Base-by-base conservation (phyloP, 1,284 basidiomycete genomes). In the Mycosarcoma maydis region DNA sequence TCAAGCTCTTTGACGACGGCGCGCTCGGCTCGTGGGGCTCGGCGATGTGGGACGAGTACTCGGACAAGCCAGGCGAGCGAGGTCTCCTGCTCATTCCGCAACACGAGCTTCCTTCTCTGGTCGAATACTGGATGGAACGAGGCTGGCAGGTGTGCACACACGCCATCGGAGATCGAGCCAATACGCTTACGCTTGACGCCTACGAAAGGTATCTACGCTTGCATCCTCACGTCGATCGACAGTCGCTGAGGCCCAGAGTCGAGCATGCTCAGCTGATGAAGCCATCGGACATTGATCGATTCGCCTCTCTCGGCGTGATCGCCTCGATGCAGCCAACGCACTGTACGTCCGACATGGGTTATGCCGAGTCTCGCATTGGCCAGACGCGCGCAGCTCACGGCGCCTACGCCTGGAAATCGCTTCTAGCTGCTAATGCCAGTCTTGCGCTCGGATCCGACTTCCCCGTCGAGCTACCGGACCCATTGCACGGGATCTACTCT, bases 261-360 rank as follows among this genome's bases (percentile, higher is more conserved):
- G 94, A 97, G 78, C 94, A 97, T 82, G 90, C 92, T 0, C 94
- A 97, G 82, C 92, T 96, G 54, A 43, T 79, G 49, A 44, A 53
- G 1, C 82, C 78, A 5, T 83, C 85, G 1, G 93, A 96, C 80
- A 76, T 95, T 11, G 76, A 86, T 54, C 86, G 92, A 13, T 85
- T 88, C 20, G 90, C 89, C 17, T 83, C 83, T 39, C 85, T 95
- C 10, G 91, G 91, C 74, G 91, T 96, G 16, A 91, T 96, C 72
- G 87, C 90, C 2, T 94, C 92, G 68, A 91, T 94, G 22, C 94
- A 97, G 77, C 94, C 94, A 0, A 95, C 92, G 1, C 93, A 97
- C 80, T 92, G 83, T 17, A 85, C 84, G 86, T 91, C 88, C 51
- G 92, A 96, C 78, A 95, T 96, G 93, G 87, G 87, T 83, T 96